Evolutionary conservation across 306 rosid species (phyloP).

Genomic region (Vigna radiata): DNA sequence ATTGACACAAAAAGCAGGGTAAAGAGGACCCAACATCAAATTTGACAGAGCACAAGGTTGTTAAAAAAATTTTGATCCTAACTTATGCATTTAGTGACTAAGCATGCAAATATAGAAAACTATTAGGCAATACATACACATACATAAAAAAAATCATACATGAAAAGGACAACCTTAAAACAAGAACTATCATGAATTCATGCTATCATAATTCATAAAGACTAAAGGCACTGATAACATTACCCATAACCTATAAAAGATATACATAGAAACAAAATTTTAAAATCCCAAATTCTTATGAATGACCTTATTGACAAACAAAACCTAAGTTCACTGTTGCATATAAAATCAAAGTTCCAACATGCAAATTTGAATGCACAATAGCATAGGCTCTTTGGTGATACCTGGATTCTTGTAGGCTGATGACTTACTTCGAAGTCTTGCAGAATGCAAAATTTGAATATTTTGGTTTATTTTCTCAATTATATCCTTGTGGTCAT

Average conservation of each 20-base stretch:
- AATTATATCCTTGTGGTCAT: constrained; percentile 60
- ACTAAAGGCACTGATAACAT: not conserved
- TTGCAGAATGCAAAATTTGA: constrained; percentile 72
- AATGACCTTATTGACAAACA: not conserved
- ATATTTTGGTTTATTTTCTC: constrained; percentile 69
- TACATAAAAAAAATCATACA: not conserved
- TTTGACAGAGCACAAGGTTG: not conserved
- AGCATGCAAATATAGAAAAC: not conserved
- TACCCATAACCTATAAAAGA: not conserved
- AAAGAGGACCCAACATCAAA: not conserved
- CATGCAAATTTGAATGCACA: not conserved
- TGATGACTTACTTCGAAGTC: constrained; percentile 56
- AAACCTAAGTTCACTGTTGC: not conserved
- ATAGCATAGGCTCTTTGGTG: not conserved
- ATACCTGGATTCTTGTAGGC: constrained; percentile 61
- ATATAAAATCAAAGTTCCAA: not conserved
- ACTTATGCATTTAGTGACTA: not conserved
- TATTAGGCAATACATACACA: not conserved
- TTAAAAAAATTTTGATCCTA: not conserved
- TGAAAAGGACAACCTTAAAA: not conserved
- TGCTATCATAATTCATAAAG: not conserved
- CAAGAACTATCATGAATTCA: not conserved
- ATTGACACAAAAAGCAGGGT: not conserved
- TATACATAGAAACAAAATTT: not conserved
- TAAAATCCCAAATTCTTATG: not conserved